Evolutionary conservation across 148 eudicot genomes (phyloP).

Genomic region (Limonium bicolor): DNA sequence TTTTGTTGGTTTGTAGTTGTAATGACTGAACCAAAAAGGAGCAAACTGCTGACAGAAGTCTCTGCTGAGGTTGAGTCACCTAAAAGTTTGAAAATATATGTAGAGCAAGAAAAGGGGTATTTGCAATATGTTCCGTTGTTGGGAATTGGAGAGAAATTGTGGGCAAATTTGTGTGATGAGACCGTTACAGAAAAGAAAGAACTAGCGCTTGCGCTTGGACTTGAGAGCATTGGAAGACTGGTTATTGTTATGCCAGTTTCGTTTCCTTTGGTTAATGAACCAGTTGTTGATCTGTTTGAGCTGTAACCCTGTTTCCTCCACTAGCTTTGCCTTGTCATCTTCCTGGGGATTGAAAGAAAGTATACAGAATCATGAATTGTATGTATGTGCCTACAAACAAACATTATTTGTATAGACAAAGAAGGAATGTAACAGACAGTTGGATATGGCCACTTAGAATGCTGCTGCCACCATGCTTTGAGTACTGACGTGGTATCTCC

Average conservation of each 20-base stretch:
- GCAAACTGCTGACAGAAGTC: no score
- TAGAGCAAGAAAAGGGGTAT: no score
- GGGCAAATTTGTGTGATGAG: no score
- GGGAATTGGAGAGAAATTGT: no score
- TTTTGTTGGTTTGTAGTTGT: no score
- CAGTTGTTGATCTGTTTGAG: slow-evolving; percentile 40
- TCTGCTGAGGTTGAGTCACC: no score
- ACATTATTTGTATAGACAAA: background rate
- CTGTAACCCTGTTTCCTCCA: slow-evolving; percentile 34
- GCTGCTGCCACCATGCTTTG: slow-evolving; percentile 94
- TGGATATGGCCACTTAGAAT: slow-evolving; percentile 98
- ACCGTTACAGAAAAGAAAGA: no score
- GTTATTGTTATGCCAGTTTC: slow-evolving; percentile 31
- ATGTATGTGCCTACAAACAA: background rate
- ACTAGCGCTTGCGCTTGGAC: slow-evolving; percentile 33
- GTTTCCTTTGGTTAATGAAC: slow-evolving; percentile 39
- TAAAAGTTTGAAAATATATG: no score
- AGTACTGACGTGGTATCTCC: slow-evolving; percentile 97
- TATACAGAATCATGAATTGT: background rate
- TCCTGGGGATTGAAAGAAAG: slow-evolving; percentile 9
- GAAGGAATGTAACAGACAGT: slow-evolving; percentile 35
- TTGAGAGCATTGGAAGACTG: slow-evolving; percentile 26
- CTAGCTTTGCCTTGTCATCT: slow-evolving; percentile 36
- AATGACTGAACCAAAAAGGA: no score
- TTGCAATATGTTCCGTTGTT: no score